These are phyloP conservation scores for Gautieria morchelliformis DNA, from an alignment of 768 basidiomycete genomes.

Conservation along the genomic window DNA sequence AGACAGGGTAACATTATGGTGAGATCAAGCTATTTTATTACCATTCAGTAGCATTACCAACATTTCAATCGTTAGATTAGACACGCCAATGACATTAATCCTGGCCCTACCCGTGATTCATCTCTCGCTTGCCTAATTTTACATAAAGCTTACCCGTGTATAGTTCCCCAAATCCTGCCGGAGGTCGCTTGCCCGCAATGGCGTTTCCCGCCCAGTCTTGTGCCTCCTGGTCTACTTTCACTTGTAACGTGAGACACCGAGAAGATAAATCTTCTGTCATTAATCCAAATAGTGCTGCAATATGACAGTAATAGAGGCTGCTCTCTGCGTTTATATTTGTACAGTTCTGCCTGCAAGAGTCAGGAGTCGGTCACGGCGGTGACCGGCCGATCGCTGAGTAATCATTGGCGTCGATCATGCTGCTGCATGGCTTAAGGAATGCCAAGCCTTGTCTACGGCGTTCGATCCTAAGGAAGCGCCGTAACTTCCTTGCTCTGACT, in stretches of 20 bases:
- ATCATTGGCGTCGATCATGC: too few relatives aligned
- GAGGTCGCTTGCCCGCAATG: conserved; percentile 6
- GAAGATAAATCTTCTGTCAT: not conserved
- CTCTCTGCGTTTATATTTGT: too few relatives aligned
- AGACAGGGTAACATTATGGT: conserved; percentile 9
- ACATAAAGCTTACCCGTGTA: not conserved
- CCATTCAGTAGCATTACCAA: not conserved
- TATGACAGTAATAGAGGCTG: too few relatives aligned
- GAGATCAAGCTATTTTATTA: conserved; percentile 3
- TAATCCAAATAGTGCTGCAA: too few relatives aligned
- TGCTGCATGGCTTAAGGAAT: not conserved
- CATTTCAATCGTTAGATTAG: not conserved
- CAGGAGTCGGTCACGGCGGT: too few relatives aligned
- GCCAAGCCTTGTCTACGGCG: not conserved
- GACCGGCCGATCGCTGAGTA: too few relatives aligned
- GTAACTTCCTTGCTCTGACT: not conserved
- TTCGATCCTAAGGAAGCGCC: not conserved
- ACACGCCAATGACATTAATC: conserved; percentile 3
- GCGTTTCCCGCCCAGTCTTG: not conserved
- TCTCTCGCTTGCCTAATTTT: not conserved
- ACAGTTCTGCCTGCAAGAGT: too few relatives aligned
- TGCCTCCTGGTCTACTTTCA: conserved; percentile 2
- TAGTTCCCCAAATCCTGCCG: conserved; percentile 8
- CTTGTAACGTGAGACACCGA: not conserved
- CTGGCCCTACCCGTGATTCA: not conserved